These are phyloP conservation scores for Ascosphaera pollenicola DNA, from an alignment of 2,329 filamentous ascomycete genomes.

Conservation along the genomic window DNA sequence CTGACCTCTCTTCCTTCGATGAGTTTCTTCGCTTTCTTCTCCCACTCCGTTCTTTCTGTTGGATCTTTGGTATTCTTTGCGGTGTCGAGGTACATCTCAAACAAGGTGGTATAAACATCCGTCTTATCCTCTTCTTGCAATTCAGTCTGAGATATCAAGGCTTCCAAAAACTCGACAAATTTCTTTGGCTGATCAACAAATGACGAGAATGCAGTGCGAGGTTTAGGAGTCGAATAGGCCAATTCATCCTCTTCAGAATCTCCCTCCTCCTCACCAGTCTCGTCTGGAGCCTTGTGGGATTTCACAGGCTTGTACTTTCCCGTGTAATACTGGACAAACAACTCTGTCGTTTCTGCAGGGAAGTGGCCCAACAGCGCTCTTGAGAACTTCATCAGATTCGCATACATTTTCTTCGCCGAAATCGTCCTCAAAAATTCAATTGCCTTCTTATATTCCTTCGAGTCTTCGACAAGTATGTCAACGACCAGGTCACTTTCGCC, in stretches of 20 bases:
- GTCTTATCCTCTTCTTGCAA: slow-evolving; percentile 54
- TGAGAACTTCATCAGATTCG: slow-evolving; percentile 86
- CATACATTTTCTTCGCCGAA: slow-evolving; percentile 71
- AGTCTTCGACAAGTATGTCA: slow-evolving; percentile 88
- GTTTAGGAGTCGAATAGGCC: slow-evolving; percentile 59
- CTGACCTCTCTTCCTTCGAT: slow-evolving; percentile 54
- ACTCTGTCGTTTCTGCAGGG: slow-evolving; percentile 53
- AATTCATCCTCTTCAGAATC: slow-evolving; percentile 41
- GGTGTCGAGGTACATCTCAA: slow-evolving; percentile 95
- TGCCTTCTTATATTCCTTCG: slow-evolving; percentile 72
- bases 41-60: slow-evolving; percentile 55
- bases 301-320: slow-evolving; percentile 46
- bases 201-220: slow-evolving; percentile 77
- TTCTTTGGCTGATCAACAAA: slow-evolving; percentile 88
- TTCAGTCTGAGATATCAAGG: slow-evolving; percentile 50
- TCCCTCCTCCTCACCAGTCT: slow-evolving; percentile 31
- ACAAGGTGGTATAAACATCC: slow-evolving; percentile 83
- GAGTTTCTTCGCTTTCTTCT: slow-evolving; percentile 69
- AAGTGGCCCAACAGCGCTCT: slow-evolving; percentile 76
- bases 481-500: slow-evolving; percentile 85
- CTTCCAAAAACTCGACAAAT: slow-evolving; percentile 83
- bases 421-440: slow-evolving; percentile 52
- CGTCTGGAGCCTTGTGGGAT: slow-evolving; percentile 22
- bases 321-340: slow-evolving; percentile 93
- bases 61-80: slow-evolving; percentile 49